phyloP scores from a whole-genome alignment of 2,329 filamentous ascomycete genomes.

The Thermoascus crustaceus region DNA sequence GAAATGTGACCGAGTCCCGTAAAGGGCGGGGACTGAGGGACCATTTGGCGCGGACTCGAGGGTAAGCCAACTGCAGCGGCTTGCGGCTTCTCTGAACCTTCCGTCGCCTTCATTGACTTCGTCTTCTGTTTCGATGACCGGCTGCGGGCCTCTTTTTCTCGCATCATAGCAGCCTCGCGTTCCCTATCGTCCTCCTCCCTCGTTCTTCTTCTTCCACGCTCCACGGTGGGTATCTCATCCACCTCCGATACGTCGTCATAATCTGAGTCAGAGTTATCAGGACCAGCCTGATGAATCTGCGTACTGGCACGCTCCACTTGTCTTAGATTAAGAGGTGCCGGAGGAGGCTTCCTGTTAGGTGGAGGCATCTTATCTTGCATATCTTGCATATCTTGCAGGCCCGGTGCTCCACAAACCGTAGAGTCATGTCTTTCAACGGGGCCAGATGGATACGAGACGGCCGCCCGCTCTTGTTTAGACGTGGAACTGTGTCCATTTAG shows the following conservation, averaged over 20 bases:
- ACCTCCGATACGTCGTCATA: slow-evolving; percentile 72
- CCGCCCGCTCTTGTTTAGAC: too few relatives aligned
- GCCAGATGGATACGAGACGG: too few relatives aligned
- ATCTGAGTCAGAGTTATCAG: slow-evolving; percentile 68
- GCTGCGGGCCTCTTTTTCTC: slow-evolving; percentile 63
- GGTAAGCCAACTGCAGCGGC: slow-evolving; percentile 35
- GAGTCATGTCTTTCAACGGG: slow-evolving; percentile 5
- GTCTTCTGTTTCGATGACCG: slow-evolving; percentile 64
- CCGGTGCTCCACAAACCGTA: too few relatives aligned
- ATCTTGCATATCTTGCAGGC: slow-evolving; percentile 3
- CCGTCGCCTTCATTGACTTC: slow-evolving; percentile 46
- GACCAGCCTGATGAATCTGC: slow-evolving; percentile 37
- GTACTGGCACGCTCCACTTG: slow-evolving; percentile 35
- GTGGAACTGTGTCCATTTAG: too few relatives aligned
- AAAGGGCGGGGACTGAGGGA: slow-evolving; percentile 21
- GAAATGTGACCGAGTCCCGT: slow-evolving; percentile 14
- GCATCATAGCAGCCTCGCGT: slow-evolving; percentile 59
- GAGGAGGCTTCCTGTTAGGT: slow-evolving; percentile 70
- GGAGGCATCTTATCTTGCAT: slow-evolving; percentile 37
- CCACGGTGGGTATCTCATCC: slow-evolving; percentile 50
- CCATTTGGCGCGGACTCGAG: slow-evolving; percentile 50
- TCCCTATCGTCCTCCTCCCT: slow-evolving; percentile 79
- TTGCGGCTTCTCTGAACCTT: slow-evolving; percentile 9
- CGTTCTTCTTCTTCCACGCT: slow-evolving; percentile 71
- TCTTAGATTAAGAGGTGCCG: slow-evolving; percentile 70